Evolutionary conservation across 2,329 filamentous ascomycete genomes (phyloP).

Genomic region (Diaporthe citri): DNA sequence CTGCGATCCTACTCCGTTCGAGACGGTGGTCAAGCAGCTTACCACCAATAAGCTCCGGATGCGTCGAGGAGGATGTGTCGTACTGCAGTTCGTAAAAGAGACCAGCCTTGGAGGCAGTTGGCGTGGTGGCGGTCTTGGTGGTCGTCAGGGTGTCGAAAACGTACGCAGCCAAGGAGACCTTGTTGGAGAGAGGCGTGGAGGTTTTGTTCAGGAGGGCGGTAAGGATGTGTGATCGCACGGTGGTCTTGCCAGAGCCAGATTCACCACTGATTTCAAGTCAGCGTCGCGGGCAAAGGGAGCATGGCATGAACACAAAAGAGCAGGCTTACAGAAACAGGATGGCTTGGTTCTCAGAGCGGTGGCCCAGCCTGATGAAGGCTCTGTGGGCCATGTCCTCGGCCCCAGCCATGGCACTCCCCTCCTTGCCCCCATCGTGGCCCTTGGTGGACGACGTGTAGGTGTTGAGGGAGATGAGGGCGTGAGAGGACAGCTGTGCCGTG

Average conservation of each 20-base stretch:
- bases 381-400: constrained; percentile 92
- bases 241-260: constrained; percentile 96
- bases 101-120: constrained; percentile 94
- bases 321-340: constrained; percentile 87
- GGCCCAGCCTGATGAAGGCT: constrained; percentile 86
- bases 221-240: constrained; percentile 88
- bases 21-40: constrained; percentile 95
- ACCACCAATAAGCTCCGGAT: constrained; percentile 90
- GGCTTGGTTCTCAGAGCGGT: constrained; percentile 92
- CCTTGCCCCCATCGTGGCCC: constrained; percentile 89
- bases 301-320: neutral
- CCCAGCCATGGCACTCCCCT: constrained; percentile 91
- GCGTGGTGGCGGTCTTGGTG: constrained; percentile 95
- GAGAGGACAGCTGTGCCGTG: constrained; percentile 89
- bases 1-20: constrained; percentile 90
- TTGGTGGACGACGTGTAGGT: constrained; percentile 92
- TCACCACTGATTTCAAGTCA: constrained; percentile 76
- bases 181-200: constrained; percentile 91
- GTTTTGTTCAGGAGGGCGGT: constrained; percentile 89
- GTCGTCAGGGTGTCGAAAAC: constrained; percentile 97
- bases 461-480: constrained; percentile 92
- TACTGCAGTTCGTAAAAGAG: constrained; percentile 98
- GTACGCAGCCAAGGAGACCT: constrained; percentile 92
- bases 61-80: constrained; percentile 86
- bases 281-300: neutral